These are phyloP conservation scores for Citrus mangshanensis DNA, from an alignment of 345 rosid genomes.

Conservation along the genomic window DNA sequence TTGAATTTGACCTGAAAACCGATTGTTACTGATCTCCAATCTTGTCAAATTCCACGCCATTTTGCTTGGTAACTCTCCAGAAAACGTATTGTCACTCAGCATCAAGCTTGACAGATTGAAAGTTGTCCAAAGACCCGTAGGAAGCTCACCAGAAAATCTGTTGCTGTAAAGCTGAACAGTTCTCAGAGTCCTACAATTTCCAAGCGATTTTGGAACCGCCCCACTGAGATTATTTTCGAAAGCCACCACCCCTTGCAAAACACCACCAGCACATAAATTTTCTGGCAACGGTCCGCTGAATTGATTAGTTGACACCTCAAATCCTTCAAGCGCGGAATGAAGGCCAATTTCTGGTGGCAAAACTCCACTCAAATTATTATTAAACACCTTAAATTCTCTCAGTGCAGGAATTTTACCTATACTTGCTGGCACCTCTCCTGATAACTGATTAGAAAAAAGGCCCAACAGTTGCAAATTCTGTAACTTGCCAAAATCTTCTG, in stretches of 20 bases:
- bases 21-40: constrained; percentile 65
- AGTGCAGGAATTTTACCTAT: constrained; percentile 53
- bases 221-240: constrained; percentile 63
- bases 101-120: constrained; percentile 42
- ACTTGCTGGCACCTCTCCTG: constrained; percentile 56
- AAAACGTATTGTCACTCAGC: constrained; percentile 62
- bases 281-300: constrained; percentile 68
- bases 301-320: constrained; percentile 60
- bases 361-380: constrained; percentile 58
- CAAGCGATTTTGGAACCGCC: constrained; percentile 60
- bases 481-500: constrained; percentile 54
- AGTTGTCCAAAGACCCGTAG: constrained; percentile 62
- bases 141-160: constrained; percentile 76
- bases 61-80: constrained; percentile 60
- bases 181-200: constrained; percentile 46
- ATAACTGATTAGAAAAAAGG: constrained; percentile 45
- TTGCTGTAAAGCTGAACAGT: constrained; percentile 66
- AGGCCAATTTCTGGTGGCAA: constrained; percentile 71
- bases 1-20: constrained; percentile 75
- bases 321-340: constrained; percentile 51
- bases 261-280: constrained; percentile 65
- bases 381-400: constrained; percentile 35
- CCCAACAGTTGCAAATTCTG: constrained; percentile 35
- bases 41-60: constrained; percentile 66
- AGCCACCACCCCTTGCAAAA: constrained; percentile 57